Conservation (phyloP, 305 asterid genomes). For the Fraxinus sp. region DNA sequence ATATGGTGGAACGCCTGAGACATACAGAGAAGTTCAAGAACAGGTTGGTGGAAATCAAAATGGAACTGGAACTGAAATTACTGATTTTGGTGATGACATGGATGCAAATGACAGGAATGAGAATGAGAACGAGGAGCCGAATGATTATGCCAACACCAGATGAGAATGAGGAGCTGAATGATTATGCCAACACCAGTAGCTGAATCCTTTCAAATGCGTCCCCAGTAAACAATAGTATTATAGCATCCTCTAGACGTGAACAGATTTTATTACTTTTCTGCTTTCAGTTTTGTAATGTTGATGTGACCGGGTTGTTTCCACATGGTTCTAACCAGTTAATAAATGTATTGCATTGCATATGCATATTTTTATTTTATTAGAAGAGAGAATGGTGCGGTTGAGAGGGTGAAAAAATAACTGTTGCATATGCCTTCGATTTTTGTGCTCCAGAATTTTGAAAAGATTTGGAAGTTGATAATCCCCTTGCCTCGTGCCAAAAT, state of each 20-base stretch:
- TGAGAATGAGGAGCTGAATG: constrained; percentile 36
- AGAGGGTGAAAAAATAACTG: neutral
- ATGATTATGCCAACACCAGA: constrained; percentile 47
- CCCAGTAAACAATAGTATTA: neutral
- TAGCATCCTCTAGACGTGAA: constrained; percentile 20
- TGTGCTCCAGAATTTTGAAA: neutral
- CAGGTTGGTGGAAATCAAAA: constrained; percentile 25
- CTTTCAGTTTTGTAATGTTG: constrained; percentile 8
- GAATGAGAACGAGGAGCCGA: constrained; percentile 27
- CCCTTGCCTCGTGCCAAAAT: neutral
- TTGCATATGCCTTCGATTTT: neutral
- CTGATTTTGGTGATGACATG: constrained; percentile 19
- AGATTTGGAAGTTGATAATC: neutral
- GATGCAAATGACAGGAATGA: neutral
- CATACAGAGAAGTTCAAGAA: constrained; percentile 22
- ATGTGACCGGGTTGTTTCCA: constrained; percentile 11
- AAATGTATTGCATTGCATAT: neutral
- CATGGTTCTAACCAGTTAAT: neutral
- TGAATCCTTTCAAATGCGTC: constrained; percentile 18
- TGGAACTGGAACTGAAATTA: constrained; percentile 20
- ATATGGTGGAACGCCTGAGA: constrained; percentile 26
- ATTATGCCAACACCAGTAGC: constrained; percentile 49
- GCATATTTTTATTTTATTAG: neutral
- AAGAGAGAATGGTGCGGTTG: neutral
- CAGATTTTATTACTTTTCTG: constrained; percentile 13